phyloP scores from a whole-genome alignment of 208 protist genomes.

The Naegleria lovaniensis region DNA sequence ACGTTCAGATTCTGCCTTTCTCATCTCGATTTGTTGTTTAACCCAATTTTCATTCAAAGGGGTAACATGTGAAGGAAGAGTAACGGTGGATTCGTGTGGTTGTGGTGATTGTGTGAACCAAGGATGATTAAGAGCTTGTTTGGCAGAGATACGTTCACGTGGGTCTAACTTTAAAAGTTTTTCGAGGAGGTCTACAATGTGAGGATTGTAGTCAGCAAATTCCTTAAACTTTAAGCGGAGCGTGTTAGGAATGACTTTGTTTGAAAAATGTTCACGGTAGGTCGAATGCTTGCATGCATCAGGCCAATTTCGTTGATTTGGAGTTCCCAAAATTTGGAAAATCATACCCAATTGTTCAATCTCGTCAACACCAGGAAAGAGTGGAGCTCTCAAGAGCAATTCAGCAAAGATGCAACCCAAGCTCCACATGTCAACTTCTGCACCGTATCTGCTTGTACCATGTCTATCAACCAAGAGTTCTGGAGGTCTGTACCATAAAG shows the following conservation, averaged over 20 bases:
- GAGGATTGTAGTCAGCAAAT: background rate
- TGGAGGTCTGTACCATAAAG: constrained; percentile 42
- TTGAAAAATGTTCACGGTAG: background rate
- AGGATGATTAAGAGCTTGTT: background rate
- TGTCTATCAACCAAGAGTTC: constrained; percentile 32
- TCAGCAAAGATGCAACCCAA: constrained; percentile 50
- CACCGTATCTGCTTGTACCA: constrained; percentile 40
- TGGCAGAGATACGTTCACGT: background rate
- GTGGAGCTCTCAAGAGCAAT: constrained; percentile 39
- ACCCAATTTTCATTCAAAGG: constrained; percentile 14
- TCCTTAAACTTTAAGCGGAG: background rate
- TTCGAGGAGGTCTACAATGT: background rate
- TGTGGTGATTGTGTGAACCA: background rate
- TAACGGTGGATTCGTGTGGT: background rate
- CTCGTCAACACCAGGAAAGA: constrained; percentile 43
- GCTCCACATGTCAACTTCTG: constrained; percentile 41
- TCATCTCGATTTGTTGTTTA: background rate
- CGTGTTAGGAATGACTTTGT: background rate
- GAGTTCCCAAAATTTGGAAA: constrained; percentile 78
- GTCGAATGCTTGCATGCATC: constrained; percentile 33
- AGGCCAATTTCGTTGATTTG: constrained; percentile 84
- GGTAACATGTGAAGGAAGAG: background rate
- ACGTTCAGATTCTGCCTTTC: background rate
- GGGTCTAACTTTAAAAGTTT: background rate
- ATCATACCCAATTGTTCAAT: constrained; percentile 55